phyloP scores from a whole-genome alignment of 345 rosid genomes.

The Camelina neglecta region DNA sequence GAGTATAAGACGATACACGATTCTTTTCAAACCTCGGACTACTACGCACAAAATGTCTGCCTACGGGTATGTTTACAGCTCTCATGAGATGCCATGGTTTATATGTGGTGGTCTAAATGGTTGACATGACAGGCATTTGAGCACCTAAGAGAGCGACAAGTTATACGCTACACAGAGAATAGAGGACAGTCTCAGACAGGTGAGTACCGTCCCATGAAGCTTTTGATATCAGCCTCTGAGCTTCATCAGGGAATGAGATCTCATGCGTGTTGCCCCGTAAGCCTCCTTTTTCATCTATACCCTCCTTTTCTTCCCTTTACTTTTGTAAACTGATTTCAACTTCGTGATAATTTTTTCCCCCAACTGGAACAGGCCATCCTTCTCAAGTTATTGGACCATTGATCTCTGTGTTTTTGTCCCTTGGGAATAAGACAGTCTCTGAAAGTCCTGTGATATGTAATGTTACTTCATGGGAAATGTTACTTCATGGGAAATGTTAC shows the following conservation, averaged over 20 bases:
- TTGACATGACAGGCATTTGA: conserved; percentile 78
- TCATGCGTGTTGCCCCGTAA: conserved; percentile 87
- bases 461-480: neutral
- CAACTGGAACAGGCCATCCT: conserved; percentile 48
- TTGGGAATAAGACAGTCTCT: neutral
- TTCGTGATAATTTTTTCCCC: conserved; percentile 8
- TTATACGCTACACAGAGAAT: conserved; percentile 68
- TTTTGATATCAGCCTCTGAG: conserved; percentile 68
- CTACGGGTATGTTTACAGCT: conserved; percentile 59
- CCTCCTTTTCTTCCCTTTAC: conserved; percentile 1
- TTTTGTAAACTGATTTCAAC: neutral
- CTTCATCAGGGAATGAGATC: conserved; percentile 78
- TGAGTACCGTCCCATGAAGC: conserved; percentile 77
- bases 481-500: no score
- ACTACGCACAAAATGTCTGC: conserved; percentile 71
- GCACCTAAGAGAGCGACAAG: conserved; percentile 67
- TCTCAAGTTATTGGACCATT: conserved; percentile 49
- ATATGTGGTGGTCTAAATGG: conserved; percentile 28
- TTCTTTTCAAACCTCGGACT: conserved; percentile 78
- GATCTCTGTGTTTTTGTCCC: conserved; percentile 17
- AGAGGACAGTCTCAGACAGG: conserved; percentile 67
- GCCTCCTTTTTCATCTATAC: conserved; percentile 37
- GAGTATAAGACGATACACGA: conserved; percentile 85
- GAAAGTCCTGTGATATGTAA: conserved; percentile 17
- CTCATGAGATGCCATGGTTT: conserved; percentile 24